Conservation (phyloP, 495 filamentous ascomycete genomes). For the Daldinia loculata region DNA sequence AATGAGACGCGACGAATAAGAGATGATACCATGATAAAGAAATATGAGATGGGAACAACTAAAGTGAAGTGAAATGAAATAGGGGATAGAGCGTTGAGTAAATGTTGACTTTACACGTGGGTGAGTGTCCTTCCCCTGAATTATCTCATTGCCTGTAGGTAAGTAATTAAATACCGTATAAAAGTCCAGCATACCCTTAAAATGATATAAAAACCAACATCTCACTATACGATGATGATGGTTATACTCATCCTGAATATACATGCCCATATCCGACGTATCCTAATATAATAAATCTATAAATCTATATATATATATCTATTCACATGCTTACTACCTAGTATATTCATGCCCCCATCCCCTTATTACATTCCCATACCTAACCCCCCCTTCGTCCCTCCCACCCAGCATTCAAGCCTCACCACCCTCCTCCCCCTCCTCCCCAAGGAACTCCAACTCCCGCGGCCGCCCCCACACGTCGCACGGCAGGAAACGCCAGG, state of each 20-base stretch:
- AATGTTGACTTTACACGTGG: neutral
- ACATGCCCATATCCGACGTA: no score
- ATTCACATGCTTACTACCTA: no score
- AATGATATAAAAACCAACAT: no score
- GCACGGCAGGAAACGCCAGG: constrained; percentile 56
- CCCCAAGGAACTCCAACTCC: constrained; percentile 42
- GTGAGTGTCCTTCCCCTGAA: neutral
- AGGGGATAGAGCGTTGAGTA: neutral
- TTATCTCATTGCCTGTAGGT: neutral
- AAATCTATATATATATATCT: no score
- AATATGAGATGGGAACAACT: neutral
- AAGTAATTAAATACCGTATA: neutral
- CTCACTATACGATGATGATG: neutral
- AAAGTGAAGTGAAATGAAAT: neutral
- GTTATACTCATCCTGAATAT: neutral
- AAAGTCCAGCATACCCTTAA: neutral
- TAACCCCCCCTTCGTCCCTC: neutral
- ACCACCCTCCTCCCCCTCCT: neutral
- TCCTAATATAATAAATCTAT: no score
- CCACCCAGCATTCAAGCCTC: neutral
- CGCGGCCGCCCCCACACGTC: constrained; percentile 46
- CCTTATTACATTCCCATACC: no score
- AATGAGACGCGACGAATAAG: neutral
- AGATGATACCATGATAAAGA: neutral
- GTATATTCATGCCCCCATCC: no score